Evolutionary conservation across 768 basidiomycete genomes (phyloP).

Genomic region (Lyophyllum decastes): DNA sequence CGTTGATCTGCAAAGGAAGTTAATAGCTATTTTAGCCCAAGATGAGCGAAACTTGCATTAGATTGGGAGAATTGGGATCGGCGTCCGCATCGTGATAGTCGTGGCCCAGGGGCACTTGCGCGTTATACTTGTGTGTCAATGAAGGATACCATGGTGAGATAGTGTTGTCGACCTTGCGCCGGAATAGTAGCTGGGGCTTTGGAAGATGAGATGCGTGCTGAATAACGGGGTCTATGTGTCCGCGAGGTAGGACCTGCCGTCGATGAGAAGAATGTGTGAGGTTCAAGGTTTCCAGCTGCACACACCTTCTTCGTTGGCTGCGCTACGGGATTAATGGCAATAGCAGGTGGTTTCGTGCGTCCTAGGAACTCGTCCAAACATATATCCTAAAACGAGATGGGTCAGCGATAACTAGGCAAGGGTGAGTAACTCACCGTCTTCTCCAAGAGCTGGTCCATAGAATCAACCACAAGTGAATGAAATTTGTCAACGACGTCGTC

Average conservation of each 20-base stretch:
- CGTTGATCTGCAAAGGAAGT: conserved; percentile 27
- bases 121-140: conserved; percentile 78
- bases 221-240: conserved; percentile 58
- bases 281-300: background rate
- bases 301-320: conserved; percentile 34
- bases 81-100: conserved; percentile 36
- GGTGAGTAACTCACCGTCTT: conserved; percentile 57
- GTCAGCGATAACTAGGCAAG: background rate
- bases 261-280: conserved; percentile 11
- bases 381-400: conserved; percentile 58
- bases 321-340: conserved; percentile 50
- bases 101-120: conserved; percentile 80
- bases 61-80: conserved; percentile 18
- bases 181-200: conserved; percentile 85
- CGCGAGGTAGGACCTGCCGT: conserved; percentile 31
- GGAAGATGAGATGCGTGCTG: conserved; percentile 74
- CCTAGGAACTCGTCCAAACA: conserved; percentile 81
- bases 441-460: conserved; percentile 85
- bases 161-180: conserved; percentile 55
- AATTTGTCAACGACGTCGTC: conserved; percentile 89
- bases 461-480: conserved; percentile 74
- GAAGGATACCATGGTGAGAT: conserved; percentile 68
- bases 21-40: background rate
- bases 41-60: conserved; percentile 28
- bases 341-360: conserved; percentile 64